Base-by-base conservation (phyloP, 2,329 filamentous ascomycete genomes). In the Aschersonia sp. region DNA sequence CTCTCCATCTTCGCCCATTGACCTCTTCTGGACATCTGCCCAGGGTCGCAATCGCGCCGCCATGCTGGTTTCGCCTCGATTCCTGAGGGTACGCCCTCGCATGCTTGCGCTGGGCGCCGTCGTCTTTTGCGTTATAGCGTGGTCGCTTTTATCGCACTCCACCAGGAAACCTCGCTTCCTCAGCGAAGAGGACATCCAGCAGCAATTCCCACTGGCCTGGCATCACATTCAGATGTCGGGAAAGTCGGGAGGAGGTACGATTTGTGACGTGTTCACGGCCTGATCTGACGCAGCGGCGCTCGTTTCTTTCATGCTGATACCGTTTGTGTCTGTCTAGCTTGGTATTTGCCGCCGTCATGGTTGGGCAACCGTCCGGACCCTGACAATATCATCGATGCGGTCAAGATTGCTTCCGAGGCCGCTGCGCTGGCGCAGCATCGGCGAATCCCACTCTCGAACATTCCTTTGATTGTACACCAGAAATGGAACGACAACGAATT, bases 391-490 rank as follows among this genome's bases (percentile, higher is more conserved):
- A 22, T 56, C 30, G 53, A 57, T 32, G 55, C 54, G 4, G 55
- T 49, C 5, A 43, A 44, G 5, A 45, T 56, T 5, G 54, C 52
- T 14, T 53, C 52, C 41, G 41, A 49, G 14, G 51, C 53, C 22
- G 53, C 55, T n/a, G 31, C 41, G 6, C 32, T 44, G 6, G 41
- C 43, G 2, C 44, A 44, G 30, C 45, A 52, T 8, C 50, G 55
- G 32, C 52, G 51, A 43, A 41, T 55, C 1, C 45, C 51, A 30
- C 54, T 50, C 45, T 56, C 55, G 43, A 55, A 52, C n/a, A 56
- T 57, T n/a, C 55, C 55, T 5, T 46, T 56, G 6, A 46, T 57
- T 22, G 50, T 56, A 14, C 55, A 57, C 43, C 55, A 57, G 32
- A 57, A 54, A 8, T 54, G 50, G 39, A 51, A 51, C 14, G 47